A percentile compares a stretch with the other conserved stretches of the same genome.
These are phyloP conservation scores for Exophiala bonariae DNA, from an alignment of 2,329 filamentous ascomycete species.

Conservation along the genomic window DNA sequence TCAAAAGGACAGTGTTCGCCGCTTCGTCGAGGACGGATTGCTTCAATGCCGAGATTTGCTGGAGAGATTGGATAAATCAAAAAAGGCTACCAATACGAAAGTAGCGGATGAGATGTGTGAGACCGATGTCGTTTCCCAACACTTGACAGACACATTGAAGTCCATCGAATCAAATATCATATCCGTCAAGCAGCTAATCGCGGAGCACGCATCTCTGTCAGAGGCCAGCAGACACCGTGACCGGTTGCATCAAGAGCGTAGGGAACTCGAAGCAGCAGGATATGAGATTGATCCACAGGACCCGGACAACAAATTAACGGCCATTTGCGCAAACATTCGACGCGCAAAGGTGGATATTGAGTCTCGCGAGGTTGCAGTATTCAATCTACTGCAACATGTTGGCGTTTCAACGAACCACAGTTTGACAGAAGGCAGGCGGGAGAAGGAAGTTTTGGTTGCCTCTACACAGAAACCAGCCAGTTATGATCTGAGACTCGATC, in stretches of 20 bases:
- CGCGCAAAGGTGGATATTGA: slow-evolving; percentile 20
- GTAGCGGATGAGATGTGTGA: slow-evolving; percentile 27
- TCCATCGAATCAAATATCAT: slow-evolving; percentile 37
- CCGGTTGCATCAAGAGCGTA: slow-evolving; percentile 30
- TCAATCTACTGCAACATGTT: slow-evolving; percentile 17
- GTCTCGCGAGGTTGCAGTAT: slow-evolving; percentile 11
- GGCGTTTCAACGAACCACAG: slow-evolving; percentile 14
- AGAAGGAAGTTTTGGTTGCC: slow-evolving; percentile 25
- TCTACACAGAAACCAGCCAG: slow-evolving; percentile 24
- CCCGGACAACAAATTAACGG: slow-evolving; percentile 14
- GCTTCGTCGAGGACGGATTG: slow-evolving; percentile 14
- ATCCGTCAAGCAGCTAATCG: slow-evolving; percentile 32
- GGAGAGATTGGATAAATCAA: slow-evolving; percentile 21
- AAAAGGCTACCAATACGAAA: slow-evolving; percentile 14
- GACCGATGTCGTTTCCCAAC: slow-evolving; percentile 20
- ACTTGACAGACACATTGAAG: slow-evolving; percentile 22
- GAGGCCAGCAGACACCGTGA: slow-evolving; percentile 13
- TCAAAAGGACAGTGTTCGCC: slow-evolving; percentile 16
- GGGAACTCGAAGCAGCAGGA: slow-evolving; percentile 30
- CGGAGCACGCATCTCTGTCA: slow-evolving; percentile 32
- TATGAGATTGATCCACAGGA: slow-evolving; percentile 22
- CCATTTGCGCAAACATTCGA: slow-evolving; percentile 17
- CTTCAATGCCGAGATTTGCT: slow-evolving; percentile 19
- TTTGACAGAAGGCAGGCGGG: neutral
- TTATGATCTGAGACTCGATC: neutral